Evolutionary conservation across 768 basidiomycete genomes (phyloP), one percentile per base, ranked within the genome.

Genomic region (Phylloporus rhodoxanthus): DNA sequence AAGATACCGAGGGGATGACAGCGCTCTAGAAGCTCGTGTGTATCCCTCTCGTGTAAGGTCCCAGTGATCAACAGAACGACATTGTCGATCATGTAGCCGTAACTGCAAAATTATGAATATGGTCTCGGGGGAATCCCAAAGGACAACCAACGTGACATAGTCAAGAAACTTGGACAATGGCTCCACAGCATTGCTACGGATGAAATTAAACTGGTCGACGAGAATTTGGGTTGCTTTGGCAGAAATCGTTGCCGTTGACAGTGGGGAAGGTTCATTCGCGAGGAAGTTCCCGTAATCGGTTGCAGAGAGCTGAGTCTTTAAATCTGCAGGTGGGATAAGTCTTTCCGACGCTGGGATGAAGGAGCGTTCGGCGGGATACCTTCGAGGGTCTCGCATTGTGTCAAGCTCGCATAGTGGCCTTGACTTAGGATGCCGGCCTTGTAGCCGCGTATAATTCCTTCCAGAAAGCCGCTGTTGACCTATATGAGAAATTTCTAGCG

Each of bases 81-180:
- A 67, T 99, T 99, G 80, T 99, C 96, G 64, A 99, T 98, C 96
- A 99, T 99, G 72, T 98, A 99, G 26, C 84, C 92, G 67, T 96
- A 96, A 39, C 93, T 96, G 68, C 47, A 34, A 50, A 40, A 45
- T 23, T 25, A 37, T 32, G 38, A 17, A 28, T 40, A 51, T 56
- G 56, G 44, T 30, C 40, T 37, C 28, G 45, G 43, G 21, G 48
- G 50, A 32, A 32, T 43, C 32, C 47, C 23, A 14, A 29, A 48
- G 26, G 17, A 53, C 21, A 15, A 78, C 90, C 57, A 70, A 98
- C 88, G 94, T 98, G 71, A 99, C 90, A 68, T 97, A 99, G 62
- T 98, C 96, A 53, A 99, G 74, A 67, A 99, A 98, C 61, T 85
- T 95, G 65, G 81, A 80, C 48, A 99, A 69, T 1, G 95, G 91